Percentiles rank a stretch among this genome's conserved stretches.
phyloP scores from a whole-genome alignment of 345 rosid species.

The Corchorus capsularis region DNA sequence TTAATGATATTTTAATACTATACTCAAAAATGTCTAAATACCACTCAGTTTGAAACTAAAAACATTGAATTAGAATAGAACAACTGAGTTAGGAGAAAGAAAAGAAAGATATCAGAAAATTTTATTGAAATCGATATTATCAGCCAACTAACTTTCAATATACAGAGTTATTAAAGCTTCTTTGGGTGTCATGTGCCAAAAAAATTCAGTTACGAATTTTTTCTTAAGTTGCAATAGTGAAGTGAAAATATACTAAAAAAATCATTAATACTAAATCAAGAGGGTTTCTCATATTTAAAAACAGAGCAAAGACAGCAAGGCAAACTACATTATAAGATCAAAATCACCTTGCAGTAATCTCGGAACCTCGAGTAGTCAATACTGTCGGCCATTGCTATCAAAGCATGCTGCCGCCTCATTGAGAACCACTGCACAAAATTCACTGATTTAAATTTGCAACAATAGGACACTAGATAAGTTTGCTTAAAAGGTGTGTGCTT shows the following conservation, averaged over 20 bases:
- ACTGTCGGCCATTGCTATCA: constrained; percentile 85
- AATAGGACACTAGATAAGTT: not conserved
- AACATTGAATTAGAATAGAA: too few relatives aligned
- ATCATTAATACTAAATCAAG: not conserved
- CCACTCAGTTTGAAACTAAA: too few relatives aligned
- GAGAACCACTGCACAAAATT: constrained; percentile 90
- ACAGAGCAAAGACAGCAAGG: not conserved
- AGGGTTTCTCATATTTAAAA: not conserved
- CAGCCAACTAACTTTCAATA: too few relatives aligned
- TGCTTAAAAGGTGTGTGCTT: not conserved
- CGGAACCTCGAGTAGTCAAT: constrained; percentile 91
- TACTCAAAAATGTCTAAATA: too few relatives aligned
- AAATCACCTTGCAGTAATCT: constrained; percentile 82
- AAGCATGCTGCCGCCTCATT: constrained; percentile 95
- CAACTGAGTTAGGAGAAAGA: too few relatives aligned
- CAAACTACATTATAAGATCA: constrained; percentile 7
- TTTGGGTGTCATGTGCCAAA: too few relatives aligned
- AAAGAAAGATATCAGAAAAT: too few relatives aligned
- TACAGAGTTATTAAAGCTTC: too few relatives aligned
- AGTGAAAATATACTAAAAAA: not conserved
- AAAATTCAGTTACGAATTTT: too few relatives aligned
- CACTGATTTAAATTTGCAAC: constrained; percentile 16
- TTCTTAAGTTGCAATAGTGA: not conserved
- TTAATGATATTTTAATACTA: too few relatives aligned
- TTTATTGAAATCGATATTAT: too few relatives aligned